Evolutionary conservation across 345 rosid genomes (phyloP), one percentile per base, ranked within the genome.

Genomic region (Syzygium aqueum): DNA sequence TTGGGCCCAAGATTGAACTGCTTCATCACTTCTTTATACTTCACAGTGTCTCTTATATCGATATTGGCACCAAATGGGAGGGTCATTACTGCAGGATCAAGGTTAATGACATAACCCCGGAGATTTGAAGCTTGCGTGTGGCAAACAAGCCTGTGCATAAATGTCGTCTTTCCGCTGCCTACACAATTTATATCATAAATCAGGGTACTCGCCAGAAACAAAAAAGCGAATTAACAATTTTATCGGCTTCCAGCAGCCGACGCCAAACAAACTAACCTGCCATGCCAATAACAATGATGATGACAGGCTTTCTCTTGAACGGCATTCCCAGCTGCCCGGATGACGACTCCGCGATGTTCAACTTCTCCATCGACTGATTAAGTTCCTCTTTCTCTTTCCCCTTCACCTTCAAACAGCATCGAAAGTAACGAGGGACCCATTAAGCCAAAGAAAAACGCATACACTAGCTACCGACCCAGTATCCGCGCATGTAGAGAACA

Each of bases 21-120:
- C 56, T 89, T 86, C 90, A 89, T 89, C 57, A 89, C 88, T 86
- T 89, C 90, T 82, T 86, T 89, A 53, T 89, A 89, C 77, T 86
- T 86, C 33, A 89, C 88, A 11, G 90, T 89, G 73, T 89, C 88
- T 37, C 90, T 86, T 84, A 89, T 84, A 49, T 89, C 90, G 9
- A 89, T 89, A 84, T 89, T 89, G 84, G 90, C 90, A 86, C 90
- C 88, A 46, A 86, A 73, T 25, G 90, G 90, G 85, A 89, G 90
- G 28, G 90, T 86, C 90, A 89, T 84, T 33, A 89, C 86, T 3
- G 90, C 90, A 86, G 90, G 90, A 84, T 88, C 90, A 50, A 88
- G 90, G 83, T 88, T 88, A 63, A 88, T 83, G 46, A 88, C 90
- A 86, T 89, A 89, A 67, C 90, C 88, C 19, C 90, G 88, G 50